These are phyloP conservation scores for Sphenostylis stenocarpa DNA, from an alignment of 306 rosid species.

Conservation along the genomic window DNA sequence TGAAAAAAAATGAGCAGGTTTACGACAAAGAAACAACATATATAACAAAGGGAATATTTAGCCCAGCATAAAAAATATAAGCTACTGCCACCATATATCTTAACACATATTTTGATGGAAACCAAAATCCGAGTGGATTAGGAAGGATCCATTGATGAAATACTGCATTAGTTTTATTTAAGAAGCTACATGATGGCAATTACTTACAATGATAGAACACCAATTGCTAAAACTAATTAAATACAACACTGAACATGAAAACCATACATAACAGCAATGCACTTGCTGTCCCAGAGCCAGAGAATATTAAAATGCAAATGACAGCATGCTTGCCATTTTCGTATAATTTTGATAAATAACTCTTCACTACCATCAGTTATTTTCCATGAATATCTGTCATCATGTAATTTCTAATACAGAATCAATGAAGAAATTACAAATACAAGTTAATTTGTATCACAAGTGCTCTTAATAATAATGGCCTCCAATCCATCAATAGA, in stretches of 20 bases:
- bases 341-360: background rate
- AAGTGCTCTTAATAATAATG: background rate
- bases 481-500: background rate
- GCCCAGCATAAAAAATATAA: background rate
- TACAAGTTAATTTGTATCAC: background rate
- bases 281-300: background rate
- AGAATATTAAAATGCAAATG: background rate
- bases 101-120: background rate
- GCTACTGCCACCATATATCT: background rate
- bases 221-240: background rate
- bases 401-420: background rate
- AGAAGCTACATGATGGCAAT: background rate
- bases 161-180: background rate
- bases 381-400: background rate
- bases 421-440: background rate
- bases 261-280: background rate
- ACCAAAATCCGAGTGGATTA: background rate
- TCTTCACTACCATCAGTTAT: background rate
- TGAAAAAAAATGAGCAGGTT: constrained; percentile 37
- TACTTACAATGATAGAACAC: background rate
- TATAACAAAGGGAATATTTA: constrained; percentile 3
- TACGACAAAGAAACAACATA: background rate
- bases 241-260: background rate
- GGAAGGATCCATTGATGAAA: background rate
- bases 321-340: background rate